phyloP scores from a whole-genome alignment of 805 yeast genomes.

The Candida caryicola region DNA sequence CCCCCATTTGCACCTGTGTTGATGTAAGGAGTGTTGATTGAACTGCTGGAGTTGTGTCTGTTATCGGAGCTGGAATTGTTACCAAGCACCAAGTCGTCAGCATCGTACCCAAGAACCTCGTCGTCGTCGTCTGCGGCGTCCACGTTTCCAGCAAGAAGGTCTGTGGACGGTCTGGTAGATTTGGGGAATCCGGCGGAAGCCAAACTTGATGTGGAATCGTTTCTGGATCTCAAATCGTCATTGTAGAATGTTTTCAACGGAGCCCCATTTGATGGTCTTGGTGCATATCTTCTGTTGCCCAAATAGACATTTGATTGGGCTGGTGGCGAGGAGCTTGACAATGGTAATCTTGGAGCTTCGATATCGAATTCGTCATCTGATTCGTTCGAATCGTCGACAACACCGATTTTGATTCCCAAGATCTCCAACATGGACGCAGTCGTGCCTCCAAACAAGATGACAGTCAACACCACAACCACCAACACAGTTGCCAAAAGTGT shows the following conservation, averaged over 20 bases:
- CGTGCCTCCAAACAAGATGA: slow-evolving; percentile 95
- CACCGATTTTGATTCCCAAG: slow-evolving; percentile 88
- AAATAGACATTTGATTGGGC: slow-evolving; percentile 12
- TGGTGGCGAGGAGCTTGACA: slow-evolving; percentile 10
- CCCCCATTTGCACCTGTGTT: slow-evolving; percentile 20
- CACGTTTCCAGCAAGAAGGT: slow-evolving; percentile 5
- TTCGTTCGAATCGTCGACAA: slow-evolving; percentile 66
- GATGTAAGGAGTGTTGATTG: slow-evolving; percentile 1
- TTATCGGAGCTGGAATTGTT: not conserved
- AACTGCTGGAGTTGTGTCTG: not conserved
- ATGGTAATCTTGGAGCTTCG: slow-evolving; percentile 59
- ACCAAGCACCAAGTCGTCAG: slow-evolving; percentile 34
- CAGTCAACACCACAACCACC: slow-evolving; percentile 95
- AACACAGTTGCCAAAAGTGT: slow-evolving; percentile 90
- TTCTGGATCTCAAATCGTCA: slow-evolving; percentile 27
- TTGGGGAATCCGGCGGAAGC: slow-evolving; percentile 13
- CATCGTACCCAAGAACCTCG: slow-evolving; percentile 30
- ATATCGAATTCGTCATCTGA: slow-evolving; percentile 95
- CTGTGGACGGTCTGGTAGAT: slow-evolving; percentile 8
- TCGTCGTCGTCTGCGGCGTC: slow-evolving; percentile 19
- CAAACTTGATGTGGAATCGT: slow-evolving; percentile 28
- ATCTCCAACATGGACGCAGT: slow-evolving; percentile 98
- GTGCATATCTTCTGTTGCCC: slow-evolving; percentile 24
- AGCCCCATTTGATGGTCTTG: slow-evolving; percentile 8
- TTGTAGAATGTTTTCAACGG: slow-evolving; percentile 14